Evolutionary conservation across 2,329 filamentous ascomycete species (phyloP).

Genomic region (Cylindrodendrum hubeiense): DNA sequence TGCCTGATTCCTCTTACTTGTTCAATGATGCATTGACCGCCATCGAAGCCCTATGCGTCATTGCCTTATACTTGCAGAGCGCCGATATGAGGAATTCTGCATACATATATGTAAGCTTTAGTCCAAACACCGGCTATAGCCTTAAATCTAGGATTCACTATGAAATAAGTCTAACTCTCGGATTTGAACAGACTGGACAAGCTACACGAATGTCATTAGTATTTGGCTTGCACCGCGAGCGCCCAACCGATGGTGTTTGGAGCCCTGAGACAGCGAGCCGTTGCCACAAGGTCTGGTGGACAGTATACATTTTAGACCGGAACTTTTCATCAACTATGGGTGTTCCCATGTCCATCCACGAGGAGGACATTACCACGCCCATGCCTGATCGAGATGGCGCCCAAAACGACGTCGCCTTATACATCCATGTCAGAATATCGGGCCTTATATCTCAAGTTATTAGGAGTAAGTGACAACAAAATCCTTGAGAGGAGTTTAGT

Average conservation of each 20-base stretch:
- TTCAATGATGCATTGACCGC: constrained; percentile 24
- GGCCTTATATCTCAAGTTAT: constrained; percentile 25
- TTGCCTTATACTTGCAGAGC: constrained; percentile 21
- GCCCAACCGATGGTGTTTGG: constrained; percentile 21
- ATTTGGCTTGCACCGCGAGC: constrained; percentile 20
- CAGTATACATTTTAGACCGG: constrained; percentile 19
- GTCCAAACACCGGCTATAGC: neutral
- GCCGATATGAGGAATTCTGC: constrained; percentile 25
- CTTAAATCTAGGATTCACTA: neutral
- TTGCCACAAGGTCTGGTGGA: constrained; percentile 26
- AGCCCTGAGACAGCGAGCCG: constrained; percentile 11
- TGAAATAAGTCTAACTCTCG: too few species aligned
- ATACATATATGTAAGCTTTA: constrained; percentile 18
- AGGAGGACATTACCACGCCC: constrained; percentile 22
- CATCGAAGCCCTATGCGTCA: constrained; percentile 18
- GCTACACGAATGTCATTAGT: constrained; percentile 23
- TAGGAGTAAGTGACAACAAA: neutral
- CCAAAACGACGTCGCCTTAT: constrained; percentile 9
- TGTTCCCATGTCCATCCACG: constrained; percentile 21
- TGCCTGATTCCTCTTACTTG: constrained; percentile 23
- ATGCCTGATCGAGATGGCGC: constrained; percentile 11
- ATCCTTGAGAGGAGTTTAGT: too few species aligned
- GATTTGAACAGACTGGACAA: constrained; percentile 6
- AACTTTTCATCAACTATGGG: constrained; percentile 21
- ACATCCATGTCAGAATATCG: constrained; percentile 21